Conservation (phyloP, 208 protist genomes). For the Balamuthia mandrillaris region DNA sequence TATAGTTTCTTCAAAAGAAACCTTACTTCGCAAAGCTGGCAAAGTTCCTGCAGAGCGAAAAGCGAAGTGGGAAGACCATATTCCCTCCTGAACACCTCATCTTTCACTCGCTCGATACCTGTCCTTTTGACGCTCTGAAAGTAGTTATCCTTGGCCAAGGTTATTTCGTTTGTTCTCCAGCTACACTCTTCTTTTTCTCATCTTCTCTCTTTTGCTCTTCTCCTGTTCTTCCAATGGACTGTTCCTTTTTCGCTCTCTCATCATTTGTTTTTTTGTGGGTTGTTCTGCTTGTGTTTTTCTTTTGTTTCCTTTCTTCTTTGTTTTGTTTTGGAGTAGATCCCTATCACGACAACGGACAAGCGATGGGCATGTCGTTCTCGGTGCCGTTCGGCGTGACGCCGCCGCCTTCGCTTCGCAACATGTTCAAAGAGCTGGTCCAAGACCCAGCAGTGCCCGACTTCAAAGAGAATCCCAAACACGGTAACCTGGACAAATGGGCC, state of each 20-base stretch:
- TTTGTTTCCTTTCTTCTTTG: no score
- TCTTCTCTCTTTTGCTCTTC: neutral
- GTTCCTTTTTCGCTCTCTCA: no score
- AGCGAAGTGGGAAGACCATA: conserved; percentile 52
- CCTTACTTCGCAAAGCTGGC: conserved; percentile 32
- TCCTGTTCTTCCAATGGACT: no score
- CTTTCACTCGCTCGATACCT: conserved; percentile 86
- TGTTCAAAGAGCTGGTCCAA: conserved; percentile 35
- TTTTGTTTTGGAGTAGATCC: neutral
- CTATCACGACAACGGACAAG: neutral
- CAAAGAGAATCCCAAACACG: neutral
- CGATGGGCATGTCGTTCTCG: conserved; percentile 26
- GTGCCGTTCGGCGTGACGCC: neutral
- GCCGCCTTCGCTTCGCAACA: conserved; percentile 6
- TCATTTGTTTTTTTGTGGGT: no score
- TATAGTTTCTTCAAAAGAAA: no score
- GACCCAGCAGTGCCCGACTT: conserved; percentile 15
- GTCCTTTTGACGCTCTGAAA: conserved; percentile 83
- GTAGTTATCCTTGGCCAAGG: conserved; percentile 94
- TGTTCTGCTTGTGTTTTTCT: no score
- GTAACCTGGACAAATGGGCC: conserved; percentile 81
- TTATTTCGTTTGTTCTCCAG: conserved; percentile 78
- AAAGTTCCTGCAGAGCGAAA: conserved; percentile 37
- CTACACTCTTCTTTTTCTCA: neutral
- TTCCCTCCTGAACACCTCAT: conserved; percentile 78